Percentiles rank a stretch among this genome's conserved stretches.
Conservation (phyloP, 78 protist genomes). For the Tieghemostelium lacteum region DNA sequence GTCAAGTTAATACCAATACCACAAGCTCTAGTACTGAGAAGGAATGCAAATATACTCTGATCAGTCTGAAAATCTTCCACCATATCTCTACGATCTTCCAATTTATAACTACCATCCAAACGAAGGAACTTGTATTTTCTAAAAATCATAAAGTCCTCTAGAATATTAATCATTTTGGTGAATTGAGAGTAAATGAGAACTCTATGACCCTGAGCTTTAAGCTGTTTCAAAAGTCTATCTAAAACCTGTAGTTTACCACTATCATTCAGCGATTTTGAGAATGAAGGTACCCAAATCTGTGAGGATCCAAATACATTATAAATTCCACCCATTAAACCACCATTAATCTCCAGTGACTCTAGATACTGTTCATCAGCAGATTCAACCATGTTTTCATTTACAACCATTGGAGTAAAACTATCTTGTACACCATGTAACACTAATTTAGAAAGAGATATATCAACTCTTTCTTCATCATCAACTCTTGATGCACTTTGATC, state of each 20-base stretch:
- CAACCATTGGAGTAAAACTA: background rate
- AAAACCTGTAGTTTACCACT: slow-evolving; percentile 87
- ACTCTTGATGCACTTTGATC: slow-evolving; percentile 36
- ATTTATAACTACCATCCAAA: slow-evolving; percentile 92
- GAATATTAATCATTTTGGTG: slow-evolving; percentile 92
- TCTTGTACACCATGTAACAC: background rate
- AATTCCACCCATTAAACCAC: slow-evolving; percentile 44
- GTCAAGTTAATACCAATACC: slow-evolving; percentile 99
- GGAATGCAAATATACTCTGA: slow-evolving; percentile 85
- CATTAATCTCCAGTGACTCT: background rate
- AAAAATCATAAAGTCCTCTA: slow-evolving; percentile 87
- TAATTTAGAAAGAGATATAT: background rate
- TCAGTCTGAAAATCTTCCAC: slow-evolving; percentile 89
- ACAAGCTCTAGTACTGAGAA: slow-evolving; percentile 97
- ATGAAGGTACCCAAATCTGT: slow-evolving; percentile 65
- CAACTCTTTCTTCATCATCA: background rate
- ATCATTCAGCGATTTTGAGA: slow-evolving; percentile 72
- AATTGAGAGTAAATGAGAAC: slow-evolving; percentile 95
- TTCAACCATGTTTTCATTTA: no score
- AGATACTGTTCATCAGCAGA: background rate
- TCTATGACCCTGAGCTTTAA: slow-evolving; percentile 89
- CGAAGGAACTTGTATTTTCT: slow-evolving; percentile 85
- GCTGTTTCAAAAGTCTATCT: slow-evolving; percentile 79
- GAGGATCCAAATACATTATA: slow-evolving; percentile 49
- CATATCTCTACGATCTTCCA: slow-evolving; percentile 89